phyloP scores from a whole-genome alignment of 2,329 filamentous ascomycete species.

The Dothistroma septosporum region DNA sequence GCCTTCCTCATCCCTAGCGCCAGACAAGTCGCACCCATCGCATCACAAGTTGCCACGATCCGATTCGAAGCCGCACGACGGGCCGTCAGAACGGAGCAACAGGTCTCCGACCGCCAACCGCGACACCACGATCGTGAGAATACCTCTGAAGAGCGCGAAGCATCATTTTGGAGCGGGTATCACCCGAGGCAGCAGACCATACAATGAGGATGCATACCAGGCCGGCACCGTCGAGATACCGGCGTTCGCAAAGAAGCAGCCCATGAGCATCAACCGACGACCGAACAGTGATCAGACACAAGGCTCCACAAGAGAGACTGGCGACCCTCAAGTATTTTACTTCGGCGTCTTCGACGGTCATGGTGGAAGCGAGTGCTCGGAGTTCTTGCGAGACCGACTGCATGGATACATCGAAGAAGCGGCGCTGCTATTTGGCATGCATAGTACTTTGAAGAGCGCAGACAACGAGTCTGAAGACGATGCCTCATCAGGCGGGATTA shows the following conservation, averaged over 20 bases:
- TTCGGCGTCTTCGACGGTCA: constrained; percentile 97
- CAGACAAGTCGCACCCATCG: constrained; percentile 56
- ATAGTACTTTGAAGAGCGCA: constrained; percentile 63
- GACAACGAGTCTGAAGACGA: constrained; percentile 33
- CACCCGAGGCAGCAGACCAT: constrained; percentile 74
- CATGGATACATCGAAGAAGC: constrained; percentile 86
- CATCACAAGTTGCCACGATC: constrained; percentile 84
- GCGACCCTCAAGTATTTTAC: constrained; percentile 95
- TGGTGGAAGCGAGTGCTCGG: constrained; percentile 82
- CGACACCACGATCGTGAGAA: constrained; percentile 89
- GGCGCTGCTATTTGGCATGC: constrained; percentile 68
- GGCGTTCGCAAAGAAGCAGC: constrained; percentile 80
- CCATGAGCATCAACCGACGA: constrained; percentile 55
- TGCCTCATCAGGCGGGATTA: constrained; percentile 41
- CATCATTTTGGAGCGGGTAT: constrained; percentile 86
- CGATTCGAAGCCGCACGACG: constrained; percentile 73
- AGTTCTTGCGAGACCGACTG: constrained; percentile 76
- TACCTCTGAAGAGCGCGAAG: constrained; percentile 87
- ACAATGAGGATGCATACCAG: constrained; percentile 93
- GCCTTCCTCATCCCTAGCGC: constrained; percentile 86
- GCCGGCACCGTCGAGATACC: constrained; percentile 91
- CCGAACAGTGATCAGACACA: constrained; percentile 26
- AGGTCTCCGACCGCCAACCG: constrained; percentile 44
- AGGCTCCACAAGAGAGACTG: constrained; percentile 69
- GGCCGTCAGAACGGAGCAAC: constrained; percentile 21